Conservation (phyloP, 495 filamentous ascomycete genomes). For the Cercophora scortea region DNA sequence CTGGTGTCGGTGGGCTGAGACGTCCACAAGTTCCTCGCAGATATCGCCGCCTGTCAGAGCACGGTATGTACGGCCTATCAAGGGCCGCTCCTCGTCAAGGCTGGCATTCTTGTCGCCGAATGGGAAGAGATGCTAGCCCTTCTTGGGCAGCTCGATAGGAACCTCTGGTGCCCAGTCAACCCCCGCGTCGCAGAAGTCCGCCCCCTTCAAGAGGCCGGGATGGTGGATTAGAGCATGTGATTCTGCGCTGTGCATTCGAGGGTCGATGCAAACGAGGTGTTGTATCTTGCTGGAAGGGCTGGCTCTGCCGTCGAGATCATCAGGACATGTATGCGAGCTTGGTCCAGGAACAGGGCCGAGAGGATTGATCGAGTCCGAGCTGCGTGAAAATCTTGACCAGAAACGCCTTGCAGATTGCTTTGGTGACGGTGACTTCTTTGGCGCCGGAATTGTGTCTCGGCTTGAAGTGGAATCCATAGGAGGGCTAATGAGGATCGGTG, state of each 20-base stretch:
- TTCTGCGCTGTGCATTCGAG: constrained; percentile 3
- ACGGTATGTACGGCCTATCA: constrained; percentile 17
- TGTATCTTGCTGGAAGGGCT: background rate
- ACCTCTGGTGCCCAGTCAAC: background rate
- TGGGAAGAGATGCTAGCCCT: constrained; percentile 10
- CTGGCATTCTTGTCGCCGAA: constrained; percentile 5
- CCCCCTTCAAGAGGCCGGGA: constrained; percentile 4
- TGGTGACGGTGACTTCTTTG: no score
- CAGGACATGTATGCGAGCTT: background rate
- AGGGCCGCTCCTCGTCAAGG: background rate
- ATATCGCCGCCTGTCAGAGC: constrained; percentile 20
- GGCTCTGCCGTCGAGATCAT: background rate
- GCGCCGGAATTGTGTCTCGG: no score
- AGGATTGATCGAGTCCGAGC: background rate
- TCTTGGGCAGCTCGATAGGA: background rate
- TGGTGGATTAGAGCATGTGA: constrained; percentile 5
- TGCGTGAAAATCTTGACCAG: background rate
- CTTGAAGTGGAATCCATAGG: background rate
- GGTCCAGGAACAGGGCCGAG: background rate
- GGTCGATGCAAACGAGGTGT: constrained; percentile 3
- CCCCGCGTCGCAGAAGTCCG: constrained; percentile 7
- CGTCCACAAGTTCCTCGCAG: constrained; percentile 18
- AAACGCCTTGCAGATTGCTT: no score
- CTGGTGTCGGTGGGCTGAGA: constrained; percentile 21
- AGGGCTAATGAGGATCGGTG: background rate